Evolutionary conservation across 441 rosid genomes (phyloP).

Genomic region (Hura crepitans): DNA sequence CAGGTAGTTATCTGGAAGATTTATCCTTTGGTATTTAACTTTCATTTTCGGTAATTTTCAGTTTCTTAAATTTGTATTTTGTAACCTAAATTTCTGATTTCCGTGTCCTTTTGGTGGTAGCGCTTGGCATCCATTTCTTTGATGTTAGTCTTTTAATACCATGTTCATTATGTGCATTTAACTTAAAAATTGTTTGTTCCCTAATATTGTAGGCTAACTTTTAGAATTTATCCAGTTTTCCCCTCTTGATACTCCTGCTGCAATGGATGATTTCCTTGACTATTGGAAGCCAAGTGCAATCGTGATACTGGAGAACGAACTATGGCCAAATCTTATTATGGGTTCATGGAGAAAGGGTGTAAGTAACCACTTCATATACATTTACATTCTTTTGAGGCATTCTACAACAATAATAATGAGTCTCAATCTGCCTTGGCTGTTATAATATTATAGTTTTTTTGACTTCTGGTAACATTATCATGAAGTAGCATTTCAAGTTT

Average conservation of each 20-base stretch:
- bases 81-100: constrained; percentile 4
- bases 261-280: constrained; percentile 61
- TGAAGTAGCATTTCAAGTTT: background rate
- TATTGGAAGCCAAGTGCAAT: constrained; percentile 78
- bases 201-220: constrained; percentile 20
- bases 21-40: background rate
- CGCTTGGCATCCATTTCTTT: background rate
- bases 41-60: background rate
- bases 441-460: background rate
- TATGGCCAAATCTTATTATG: constrained; percentile 93
- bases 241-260: constrained; percentile 77
- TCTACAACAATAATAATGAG: background rate
- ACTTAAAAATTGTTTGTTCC: background rate
- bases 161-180: background rate
- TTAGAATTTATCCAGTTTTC: constrained; percentile 55
- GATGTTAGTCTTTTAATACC: background rate
- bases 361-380: constrained; percentile 29
- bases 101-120: background rate
- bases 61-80: background rate
- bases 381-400: background rate
- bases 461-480: background rate
- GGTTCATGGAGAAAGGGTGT: constrained; percentile 60
- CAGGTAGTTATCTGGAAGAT: constrained; percentile 43
- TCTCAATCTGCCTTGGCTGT: background rate
- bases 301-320: constrained; percentile 76